These are phyloP conservation scores for Vachellia collinsii DNA, from an alignment of 306 rosid species.

Conservation along the genomic window DNA sequence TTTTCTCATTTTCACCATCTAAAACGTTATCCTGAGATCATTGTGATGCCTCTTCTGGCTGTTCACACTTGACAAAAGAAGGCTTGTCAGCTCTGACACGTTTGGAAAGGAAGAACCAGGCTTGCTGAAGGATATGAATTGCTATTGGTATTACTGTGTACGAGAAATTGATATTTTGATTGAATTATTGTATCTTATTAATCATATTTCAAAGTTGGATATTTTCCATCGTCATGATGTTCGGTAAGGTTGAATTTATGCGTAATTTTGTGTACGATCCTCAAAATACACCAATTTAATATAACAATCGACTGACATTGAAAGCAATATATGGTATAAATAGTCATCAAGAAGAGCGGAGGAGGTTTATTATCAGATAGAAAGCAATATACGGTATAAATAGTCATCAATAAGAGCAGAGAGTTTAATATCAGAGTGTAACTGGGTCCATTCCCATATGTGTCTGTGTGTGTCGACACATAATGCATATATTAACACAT, in stretches of 20 bases:
- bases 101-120: neutral
- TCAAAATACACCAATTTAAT: neutral
- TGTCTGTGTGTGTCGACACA: neutral
- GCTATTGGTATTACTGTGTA: neutral
- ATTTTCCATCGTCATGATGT: neutral
- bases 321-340: neutral
- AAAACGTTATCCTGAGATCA: conserved; percentile 2
- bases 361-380: neutral
- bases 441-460: neutral
- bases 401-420: neutral
- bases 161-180: neutral
- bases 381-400: neutral
- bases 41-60: neutral
- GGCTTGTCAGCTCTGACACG: neutral
- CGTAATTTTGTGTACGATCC: neutral
- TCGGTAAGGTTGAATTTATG: neutral
- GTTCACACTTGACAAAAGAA: neutral
- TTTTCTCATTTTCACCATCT: conserved; percentile 2
- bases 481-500: neutral
- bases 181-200: neutral
- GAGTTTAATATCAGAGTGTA: neutral
- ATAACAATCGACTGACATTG: neutral
- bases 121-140: neutral
- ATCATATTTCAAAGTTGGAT: neutral
- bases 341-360: neutral